phyloP scores from a whole-genome alignment of 78 protist species.

The Fonticula alba region DNA sequence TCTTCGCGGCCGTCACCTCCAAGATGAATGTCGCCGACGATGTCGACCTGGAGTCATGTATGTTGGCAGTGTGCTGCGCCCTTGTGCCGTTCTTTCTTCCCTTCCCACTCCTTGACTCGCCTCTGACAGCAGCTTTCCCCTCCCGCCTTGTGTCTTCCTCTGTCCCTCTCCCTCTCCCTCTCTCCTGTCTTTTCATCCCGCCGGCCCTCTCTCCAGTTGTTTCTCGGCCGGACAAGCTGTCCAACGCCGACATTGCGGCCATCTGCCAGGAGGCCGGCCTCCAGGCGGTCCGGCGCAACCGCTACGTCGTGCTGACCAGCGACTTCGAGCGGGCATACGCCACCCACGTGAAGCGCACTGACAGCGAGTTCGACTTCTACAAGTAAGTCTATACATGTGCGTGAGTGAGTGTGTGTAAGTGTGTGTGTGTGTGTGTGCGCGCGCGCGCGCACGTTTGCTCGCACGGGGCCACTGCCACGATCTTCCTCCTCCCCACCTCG shows the following conservation, averaged over 20 bases:
- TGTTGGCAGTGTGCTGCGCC: slow-evolving; percentile 2
- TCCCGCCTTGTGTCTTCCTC: too few relatives aligned
- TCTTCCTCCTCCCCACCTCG: too few relatives aligned
- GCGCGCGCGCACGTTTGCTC: too few relatives aligned
- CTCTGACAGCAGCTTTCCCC: too few relatives aligned
- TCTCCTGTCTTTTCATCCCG: too few relatives aligned
- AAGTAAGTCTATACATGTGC: too few relatives aligned
- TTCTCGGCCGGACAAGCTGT: slow-evolving; percentile 83
- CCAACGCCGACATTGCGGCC: slow-evolving; percentile 90
- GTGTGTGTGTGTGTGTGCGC: too few relatives aligned
- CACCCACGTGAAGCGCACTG: too few relatives aligned
- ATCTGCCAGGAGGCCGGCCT: slow-evolving; percentile 99
- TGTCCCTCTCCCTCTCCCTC: too few relatives aligned
- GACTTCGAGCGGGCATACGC: slow-evolving; percentile 93
- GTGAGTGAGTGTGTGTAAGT: too few relatives aligned
- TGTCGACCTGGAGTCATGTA: slow-evolving; percentile 96
- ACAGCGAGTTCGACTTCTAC: too few relatives aligned
- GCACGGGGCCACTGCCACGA: too few relatives aligned
- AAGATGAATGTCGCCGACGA: slow-evolving; percentile 96
- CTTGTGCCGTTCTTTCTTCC: neutral
- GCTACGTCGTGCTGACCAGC: slow-evolving; percentile 88
- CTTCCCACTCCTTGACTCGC: neutral
- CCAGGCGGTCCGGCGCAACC: slow-evolving; percentile 97
- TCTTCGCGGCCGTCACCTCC: slow-evolving; percentile 69
- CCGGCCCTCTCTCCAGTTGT: slow-evolving; percentile 27